Base-by-base conservation (phyloP, 345 rosid species). In the Hypericum perforatum region DNA sequence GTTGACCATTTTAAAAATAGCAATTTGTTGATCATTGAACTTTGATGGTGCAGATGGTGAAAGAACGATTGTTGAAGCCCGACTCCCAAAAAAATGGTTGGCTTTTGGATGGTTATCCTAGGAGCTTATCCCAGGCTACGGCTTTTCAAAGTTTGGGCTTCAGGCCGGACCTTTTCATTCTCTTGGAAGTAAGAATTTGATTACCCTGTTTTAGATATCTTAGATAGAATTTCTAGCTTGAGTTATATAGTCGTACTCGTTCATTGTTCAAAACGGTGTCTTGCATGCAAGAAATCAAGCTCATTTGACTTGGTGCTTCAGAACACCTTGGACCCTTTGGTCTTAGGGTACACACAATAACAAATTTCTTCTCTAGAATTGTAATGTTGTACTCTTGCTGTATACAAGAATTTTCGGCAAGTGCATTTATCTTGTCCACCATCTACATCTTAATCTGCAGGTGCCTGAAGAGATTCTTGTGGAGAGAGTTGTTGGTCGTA, bases 51-150 rank as follows among this genome's bases (percentile, higher is more conserved):
- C 45, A 81, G 94, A 82, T 91, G 98, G 96, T 91, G 41, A 91
- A 81, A 79, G 86, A 87, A 37, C 85, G 89, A 45, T 65, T 91
- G 12, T 61, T 63, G 16, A 82, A 78, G 76, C 72, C 80, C 9
- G 96, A 91, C 74, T 77, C 96, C 60, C 62, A 70, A 61, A 76
- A 81, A 67, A 81, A 74, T 7, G 98, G 96, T 16, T 91, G 98
- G 98, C 95, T 91, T 70, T 72, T 91, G 63, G 98, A 91, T 82
- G 98, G 96, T 61, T 91, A 82, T 47, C 98, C 98, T 41, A 74
- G 98, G 68, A 91, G 98, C 73, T 67, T 61, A 63, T 87, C 92
- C 4, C 96, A 91, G 73, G 96, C 92, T 53, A 74, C 74, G 52
- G 96, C 88, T 72, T 79, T 91, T n/a, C 67, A 70, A 62, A 73